Percentiles rank a stretch among this genome's conserved stretches.
Conservation (phyloP, 345 rosid species). For the Laguncularia racemosa region DNA sequence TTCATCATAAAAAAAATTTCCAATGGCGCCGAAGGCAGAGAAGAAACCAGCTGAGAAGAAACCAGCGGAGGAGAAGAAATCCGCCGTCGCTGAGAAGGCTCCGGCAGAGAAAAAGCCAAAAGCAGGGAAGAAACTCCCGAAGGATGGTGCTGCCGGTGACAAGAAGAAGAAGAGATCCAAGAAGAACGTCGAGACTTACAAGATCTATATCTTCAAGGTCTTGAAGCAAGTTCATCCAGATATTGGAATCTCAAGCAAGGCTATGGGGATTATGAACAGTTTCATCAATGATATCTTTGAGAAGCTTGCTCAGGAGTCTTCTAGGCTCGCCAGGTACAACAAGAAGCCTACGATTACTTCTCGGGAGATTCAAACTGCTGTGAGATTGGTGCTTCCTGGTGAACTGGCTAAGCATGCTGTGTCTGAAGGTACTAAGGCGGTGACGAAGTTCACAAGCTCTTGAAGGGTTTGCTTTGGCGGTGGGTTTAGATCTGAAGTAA, state of each 20-base stretch:
- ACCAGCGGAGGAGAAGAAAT: conserved; percentile 35
- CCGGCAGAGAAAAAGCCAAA: conserved; percentile 53
- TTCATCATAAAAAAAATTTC: no score
- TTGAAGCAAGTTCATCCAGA: conserved; percentile 51
- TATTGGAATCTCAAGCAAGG: conserved; percentile 31
- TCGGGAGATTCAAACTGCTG: conserved; percentile 37
- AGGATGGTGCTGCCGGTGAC: conserved; percentile 28
- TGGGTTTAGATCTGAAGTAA: not conserved
- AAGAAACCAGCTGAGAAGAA: conserved; percentile 36
- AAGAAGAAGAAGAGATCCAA: conserved; percentile 43
- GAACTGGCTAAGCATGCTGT: conserved; percentile 35
- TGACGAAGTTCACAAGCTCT: conserved; percentile 35
- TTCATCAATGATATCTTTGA: conserved; percentile 42
- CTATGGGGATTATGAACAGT: conserved; percentile 33
- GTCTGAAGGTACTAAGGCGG: conserved; percentile 38
- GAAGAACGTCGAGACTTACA: conserved; percentile 49
- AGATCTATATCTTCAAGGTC: conserved; percentile 58
- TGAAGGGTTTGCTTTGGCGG: not conserved
- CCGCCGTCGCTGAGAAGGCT: conserved; percentile 32
- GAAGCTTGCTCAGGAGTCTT: conserved; percentile 47
- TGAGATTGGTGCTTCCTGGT: conserved; percentile 29
- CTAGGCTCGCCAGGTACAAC: conserved; percentile 52
- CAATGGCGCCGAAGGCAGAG: conserved; percentile 47
- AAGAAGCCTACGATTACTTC: conserved; percentile 58
- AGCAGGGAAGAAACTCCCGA: conserved; percentile 44